Base-by-base conservation (phyloP, 257 asterid genomes). In the Salvia rosmarinus region DNA sequence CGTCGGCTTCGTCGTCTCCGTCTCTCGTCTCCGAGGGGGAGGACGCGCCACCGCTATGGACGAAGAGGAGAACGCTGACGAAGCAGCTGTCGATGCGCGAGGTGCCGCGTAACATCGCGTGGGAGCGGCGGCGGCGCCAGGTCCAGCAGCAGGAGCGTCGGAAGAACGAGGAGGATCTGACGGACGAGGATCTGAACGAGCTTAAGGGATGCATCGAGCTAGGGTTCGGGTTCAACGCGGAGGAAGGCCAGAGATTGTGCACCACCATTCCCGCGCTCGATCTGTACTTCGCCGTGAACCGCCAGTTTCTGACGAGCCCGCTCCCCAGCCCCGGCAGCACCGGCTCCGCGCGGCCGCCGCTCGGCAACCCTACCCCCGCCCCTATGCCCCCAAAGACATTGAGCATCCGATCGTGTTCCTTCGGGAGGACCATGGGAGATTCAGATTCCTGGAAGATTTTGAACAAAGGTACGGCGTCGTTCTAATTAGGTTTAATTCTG, bases 191-290 rank as follows among this genome's bases (percentile, higher is more conserved):
- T 58, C 76, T 91, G 56, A 81, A 81, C 3, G 97, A 91, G 84
- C 85, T 91, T 1, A 91, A 84, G 71, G 97, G 96, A 8, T 87
- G 90, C 83, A 91, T 91, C 17, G 96, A 91, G 71, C 70, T 91
- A 20, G 97, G 97, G 13, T 91, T 91, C 64, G 97, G 97, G 0
- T 91, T 91, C 74, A 87, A 91, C 1, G 95, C 89, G 61, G 89
- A 88, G 64, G 80, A 85, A 44, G 96, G 93, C 3, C 93, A 87
- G 55, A 64, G 74, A 3, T 73, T 91, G 4, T 86, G 95, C 80
- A 74, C 79, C 58, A 89, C 97, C 11, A 76, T 91, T 63, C 97
- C 97, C 0, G 97, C 97, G 0, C 82, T 91, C 16, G 97, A 91
- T 71, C 90, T 91, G 6, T 91, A 89, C 58, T 89, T 91, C 32